Evolutionary conservation across 2,329 filamentous ascomycete genomes (phyloP).

Genomic region (Ceratocystis ficicola): DNA sequence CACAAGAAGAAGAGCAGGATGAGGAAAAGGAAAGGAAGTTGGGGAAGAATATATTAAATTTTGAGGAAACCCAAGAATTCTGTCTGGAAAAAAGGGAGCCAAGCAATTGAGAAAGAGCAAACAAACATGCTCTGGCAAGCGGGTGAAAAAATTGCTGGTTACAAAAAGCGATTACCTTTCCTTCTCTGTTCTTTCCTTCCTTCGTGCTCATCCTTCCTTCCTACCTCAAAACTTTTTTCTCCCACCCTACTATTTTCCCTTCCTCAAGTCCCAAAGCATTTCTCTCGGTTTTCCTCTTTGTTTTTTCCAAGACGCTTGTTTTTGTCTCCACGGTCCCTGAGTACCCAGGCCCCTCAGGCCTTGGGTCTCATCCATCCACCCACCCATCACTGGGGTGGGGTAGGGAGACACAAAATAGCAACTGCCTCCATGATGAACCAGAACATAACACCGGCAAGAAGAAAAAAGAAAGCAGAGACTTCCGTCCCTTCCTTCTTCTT

Average conservation of each 20-base stretch:
- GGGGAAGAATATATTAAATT: conserved; percentile 4
- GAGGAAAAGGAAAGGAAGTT: not conserved
- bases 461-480: conserved; percentile 1
- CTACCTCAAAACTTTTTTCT: not conserved
- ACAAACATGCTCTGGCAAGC: not conserved
- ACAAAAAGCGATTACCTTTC: not conserved
- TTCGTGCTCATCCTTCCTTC: not conserved
- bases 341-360: too few species aligned
- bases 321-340: not conserved
- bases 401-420: not conserved
- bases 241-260: too few species aligned
- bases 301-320: too few species aligned
- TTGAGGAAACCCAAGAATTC: too few species aligned
- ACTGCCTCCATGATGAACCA: not conserved
- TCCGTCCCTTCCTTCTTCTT: not conserved
- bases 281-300: too few species aligned
- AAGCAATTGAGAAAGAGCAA: not conserved
- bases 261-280: too few species aligned
- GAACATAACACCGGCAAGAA: not conserved
- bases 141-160: not conserved
- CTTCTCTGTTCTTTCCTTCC: conserved; percentile 4
- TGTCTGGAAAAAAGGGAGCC: not conserved
- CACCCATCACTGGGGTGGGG: not conserved
- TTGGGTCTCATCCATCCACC: too few species aligned
- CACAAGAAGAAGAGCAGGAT: not conserved